Evolutionary conservation across 2,329 filamentous ascomycete species (phyloP).

Genomic region (Xylariaceae sp.): DNA sequence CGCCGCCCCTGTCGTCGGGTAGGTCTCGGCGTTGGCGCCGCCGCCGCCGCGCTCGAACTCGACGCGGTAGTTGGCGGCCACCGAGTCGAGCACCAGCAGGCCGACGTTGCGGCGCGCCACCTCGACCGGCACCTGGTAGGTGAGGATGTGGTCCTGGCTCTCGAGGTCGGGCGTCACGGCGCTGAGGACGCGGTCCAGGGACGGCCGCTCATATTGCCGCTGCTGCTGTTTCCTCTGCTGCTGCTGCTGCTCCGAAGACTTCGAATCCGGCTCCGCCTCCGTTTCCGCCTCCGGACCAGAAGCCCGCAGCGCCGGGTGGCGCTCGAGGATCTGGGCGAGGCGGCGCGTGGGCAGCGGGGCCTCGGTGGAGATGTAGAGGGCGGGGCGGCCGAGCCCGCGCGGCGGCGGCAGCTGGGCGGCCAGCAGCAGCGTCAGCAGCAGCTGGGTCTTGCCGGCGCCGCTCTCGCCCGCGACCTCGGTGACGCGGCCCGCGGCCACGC

Average conservation of each 20-base stretch:
- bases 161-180: conserved; percentile 85
- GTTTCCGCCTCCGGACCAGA: conserved; percentile 12
- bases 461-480: conserved; percentile 91
- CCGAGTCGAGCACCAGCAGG: conserved; percentile 79
- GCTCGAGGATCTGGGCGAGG: conserved; percentile 67
- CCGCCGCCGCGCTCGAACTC: conserved; percentile 63
- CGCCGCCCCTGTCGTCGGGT: no score
- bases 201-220: conserved; percentile 41
- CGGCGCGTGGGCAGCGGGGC: conserved; percentile 74
- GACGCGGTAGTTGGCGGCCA: conserved; percentile 91
- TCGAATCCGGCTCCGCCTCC: background rate
- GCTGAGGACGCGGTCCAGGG: conserved; percentile 69
- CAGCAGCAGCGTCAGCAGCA: conserved; percentile 78
- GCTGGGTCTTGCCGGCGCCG: conserved; percentile 90
- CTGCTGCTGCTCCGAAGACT: no score
- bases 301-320: conserved; percentile 51
- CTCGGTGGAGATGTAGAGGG: conserved; percentile 92
- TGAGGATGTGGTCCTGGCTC: conserved; percentile 88
- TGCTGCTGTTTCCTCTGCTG: background rate
- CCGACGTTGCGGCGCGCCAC: conserved; percentile 69
- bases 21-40: no score
- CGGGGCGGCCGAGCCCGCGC: conserved; percentile 61
- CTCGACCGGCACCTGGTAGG: conserved; percentile 84
- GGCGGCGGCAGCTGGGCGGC: conserved; percentile 74
- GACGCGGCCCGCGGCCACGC: conserved; percentile 72